Evolutionary conservation across 208 protist genomes (phyloP).

Genomic region (Zelonia costaricensis): DNA sequence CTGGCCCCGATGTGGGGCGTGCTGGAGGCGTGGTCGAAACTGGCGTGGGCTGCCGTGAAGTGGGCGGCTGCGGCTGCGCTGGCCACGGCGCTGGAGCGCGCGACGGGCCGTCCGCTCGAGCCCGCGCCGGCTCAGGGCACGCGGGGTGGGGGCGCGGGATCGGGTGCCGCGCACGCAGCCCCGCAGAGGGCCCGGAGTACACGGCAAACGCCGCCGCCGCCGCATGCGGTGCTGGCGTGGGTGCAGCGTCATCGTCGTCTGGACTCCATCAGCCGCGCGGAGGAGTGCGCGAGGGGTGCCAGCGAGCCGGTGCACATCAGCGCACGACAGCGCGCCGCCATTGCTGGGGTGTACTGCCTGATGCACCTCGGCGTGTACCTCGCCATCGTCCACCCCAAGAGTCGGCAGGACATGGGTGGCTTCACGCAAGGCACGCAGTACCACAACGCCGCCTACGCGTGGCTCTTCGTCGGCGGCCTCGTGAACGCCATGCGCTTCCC

Average conservation of each 20-base stretch:
- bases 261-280: not conserved
- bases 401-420: conserved; percentile 21
- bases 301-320: conserved; percentile 17
- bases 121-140: not conserved
- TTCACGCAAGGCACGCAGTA: conserved; percentile 56
- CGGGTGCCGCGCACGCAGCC: not conserved
- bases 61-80: conserved; percentile 6
- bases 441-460: conserved; percentile 57
- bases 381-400: conserved; percentile 53
- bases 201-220: too few species aligned
- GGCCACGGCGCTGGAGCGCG: conserved; percentile 1
- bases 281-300: not conserved
- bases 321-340: conserved; percentile 23
- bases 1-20: conserved; percentile 30
- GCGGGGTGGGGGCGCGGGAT: too few species aligned
- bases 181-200: not conserved
- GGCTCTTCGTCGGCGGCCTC: conserved; percentile 42
- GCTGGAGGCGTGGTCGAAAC: not conserved
- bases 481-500: conserved; percentile 51
- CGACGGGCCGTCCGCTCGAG: conserved; percentile 8
- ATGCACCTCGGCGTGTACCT: conserved; percentile 48
- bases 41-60: not conserved
- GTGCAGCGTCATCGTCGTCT: conserved; percentile 6
- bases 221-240: conserved; percentile 3
- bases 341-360: conserved; percentile 38